A percentile compares a stretch with the other conserved stretches of the same genome.
Evolutionary conservation across 2,329 filamentous ascomycete genomes (phyloP).

Genomic region (Cryphonectria japonica): DNA sequence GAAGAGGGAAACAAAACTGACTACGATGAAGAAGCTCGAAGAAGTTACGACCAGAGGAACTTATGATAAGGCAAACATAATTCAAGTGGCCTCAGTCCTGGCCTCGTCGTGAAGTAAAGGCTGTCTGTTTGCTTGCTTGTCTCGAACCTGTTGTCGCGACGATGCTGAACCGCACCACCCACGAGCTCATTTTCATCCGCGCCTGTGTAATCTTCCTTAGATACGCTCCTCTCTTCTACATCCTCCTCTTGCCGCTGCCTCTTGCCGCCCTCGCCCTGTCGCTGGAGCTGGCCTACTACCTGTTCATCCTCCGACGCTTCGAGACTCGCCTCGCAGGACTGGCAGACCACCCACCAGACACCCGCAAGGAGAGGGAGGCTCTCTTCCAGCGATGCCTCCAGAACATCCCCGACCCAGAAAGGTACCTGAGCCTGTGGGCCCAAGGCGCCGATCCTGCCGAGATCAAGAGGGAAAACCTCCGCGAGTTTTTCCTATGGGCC

Average conservation of each 20-base stretch:
- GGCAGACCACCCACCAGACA: constrained; percentile 48
- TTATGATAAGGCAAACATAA: no score
- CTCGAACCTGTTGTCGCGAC: background rate
- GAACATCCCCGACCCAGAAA: constrained; percentile 57
- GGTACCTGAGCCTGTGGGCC: constrained; percentile 68
- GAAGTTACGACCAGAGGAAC: no score
- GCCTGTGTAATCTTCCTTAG: constrained; percentile 42
- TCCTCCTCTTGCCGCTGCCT: constrained; percentile 23
- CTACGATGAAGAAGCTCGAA: background rate
- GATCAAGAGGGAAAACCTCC: constrained; percentile 69
- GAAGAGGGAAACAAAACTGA: background rate
- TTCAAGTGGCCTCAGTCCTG: background rate
- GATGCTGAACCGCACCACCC: constrained; percentile 25
- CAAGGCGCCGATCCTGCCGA: constrained; percentile 60
- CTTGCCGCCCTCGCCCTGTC: constrained; percentile 38
- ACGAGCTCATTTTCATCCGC: constrained; percentile 51
- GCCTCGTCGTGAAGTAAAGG: background rate
- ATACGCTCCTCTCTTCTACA: constrained; percentile 19
- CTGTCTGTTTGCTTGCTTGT: background rate
- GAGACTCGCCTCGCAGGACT: constrained; percentile 42
- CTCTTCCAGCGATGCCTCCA: constrained; percentile 61
- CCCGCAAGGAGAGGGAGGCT: constrained; percentile 51
- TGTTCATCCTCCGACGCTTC: constrained; percentile 48
- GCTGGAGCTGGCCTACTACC: constrained; percentile 49
- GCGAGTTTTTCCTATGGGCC: constrained; percentile 70